Conservation (phyloP, 2,329 filamentous ascomycete genomes). For the Apiospora rasikravindrae region DNA sequence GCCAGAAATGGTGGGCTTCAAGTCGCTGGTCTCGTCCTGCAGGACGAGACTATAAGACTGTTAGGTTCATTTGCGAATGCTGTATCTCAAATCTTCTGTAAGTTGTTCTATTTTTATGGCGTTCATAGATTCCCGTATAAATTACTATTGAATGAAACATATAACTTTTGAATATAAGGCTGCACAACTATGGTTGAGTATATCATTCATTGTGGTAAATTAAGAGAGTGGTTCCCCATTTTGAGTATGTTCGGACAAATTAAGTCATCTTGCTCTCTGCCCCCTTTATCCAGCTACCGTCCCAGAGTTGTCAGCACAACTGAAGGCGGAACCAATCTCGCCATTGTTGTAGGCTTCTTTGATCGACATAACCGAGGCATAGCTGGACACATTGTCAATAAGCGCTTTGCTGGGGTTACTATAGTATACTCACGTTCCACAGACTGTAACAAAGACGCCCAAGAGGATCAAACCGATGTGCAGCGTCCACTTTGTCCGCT, state of each 20-base stretch:
- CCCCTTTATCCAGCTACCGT: conserved; percentile 2
- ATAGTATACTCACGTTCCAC: conserved; percentile 27
- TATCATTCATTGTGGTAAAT: no score
- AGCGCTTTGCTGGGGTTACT: background rate
- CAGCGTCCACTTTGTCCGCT: conserved; percentile 26
- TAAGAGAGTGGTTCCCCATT: background rate
- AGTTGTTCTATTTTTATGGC: no score
- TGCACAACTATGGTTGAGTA: no score
- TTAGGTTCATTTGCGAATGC: background rate
- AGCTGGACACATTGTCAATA: conserved; percentile 24
- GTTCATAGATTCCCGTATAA: no score
- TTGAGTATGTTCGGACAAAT: background rate
- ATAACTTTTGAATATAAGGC: no score
- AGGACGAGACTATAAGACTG: background rate
- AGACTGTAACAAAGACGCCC: conserved; percentile 27
- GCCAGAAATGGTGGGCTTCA: background rate
- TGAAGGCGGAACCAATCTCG: conserved; percentile 30
- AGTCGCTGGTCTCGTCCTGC: background rate
- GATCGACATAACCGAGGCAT: conserved; percentile 28
- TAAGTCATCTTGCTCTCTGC: background rate
- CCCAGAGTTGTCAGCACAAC: conserved; percentile 30
- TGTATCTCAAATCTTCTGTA: no score
- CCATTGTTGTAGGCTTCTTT: conserved; percentile 28
- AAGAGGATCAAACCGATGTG: conserved; percentile 29
- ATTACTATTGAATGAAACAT: no score